Conservation (phyloP, 495 filamentous ascomycete genomes). For the Hyphodiscus hymeniophilus region DNA sequence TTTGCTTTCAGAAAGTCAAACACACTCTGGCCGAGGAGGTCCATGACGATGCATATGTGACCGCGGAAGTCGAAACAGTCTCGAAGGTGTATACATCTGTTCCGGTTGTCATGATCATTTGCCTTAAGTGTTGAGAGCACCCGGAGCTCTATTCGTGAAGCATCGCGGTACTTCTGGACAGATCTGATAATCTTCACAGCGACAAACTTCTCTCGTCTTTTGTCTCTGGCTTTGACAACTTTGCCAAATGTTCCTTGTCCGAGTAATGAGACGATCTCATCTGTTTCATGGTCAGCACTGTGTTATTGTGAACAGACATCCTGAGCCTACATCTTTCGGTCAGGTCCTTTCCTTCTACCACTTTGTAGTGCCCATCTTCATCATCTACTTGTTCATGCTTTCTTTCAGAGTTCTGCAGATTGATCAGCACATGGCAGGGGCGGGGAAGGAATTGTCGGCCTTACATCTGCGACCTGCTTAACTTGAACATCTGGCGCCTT, state of each 20-base stretch:
- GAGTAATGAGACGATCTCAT: slow-evolving; percentile 78
- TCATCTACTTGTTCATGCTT: slow-evolving; percentile 68
- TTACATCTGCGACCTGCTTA: slow-evolving; percentile 73
- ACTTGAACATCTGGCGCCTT: slow-evolving; percentile 90
- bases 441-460: slow-evolving; percentile 29
- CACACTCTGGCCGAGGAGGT: slow-evolving; percentile 90
- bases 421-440: slow-evolving; percentile 14
- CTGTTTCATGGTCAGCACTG: slow-evolving; percentile 40
- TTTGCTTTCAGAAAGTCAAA: slow-evolving; percentile 98
- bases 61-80: slow-evolving; percentile 97
- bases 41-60: slow-evolving; percentile 98
- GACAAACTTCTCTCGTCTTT: slow-evolving; percentile 62
- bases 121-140: slow-evolving; percentile 83
- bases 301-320: neutral
- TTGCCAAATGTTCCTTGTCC: slow-evolving; percentile 98
- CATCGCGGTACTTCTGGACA: slow-evolving; percentile 96
- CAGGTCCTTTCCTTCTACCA: slow-evolving; percentile 70
- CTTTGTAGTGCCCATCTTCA: slow-evolving; percentile 94
- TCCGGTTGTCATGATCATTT: slow-evolving; percentile 86
- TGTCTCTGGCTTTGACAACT: slow-evolving; percentile 87
- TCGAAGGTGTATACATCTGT: slow-evolving; percentile 92
- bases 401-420: slow-evolving; percentile 34
- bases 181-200: slow-evolving; percentile 98
- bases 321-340: slow-evolving; percentile 77
- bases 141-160: slow-evolving; percentile 89